Evolutionary conservation across 495 filamentous ascomycete genomes (phyloP), one percentile per base, ranked within the genome.

Genomic region (Talaromyces liani): DNA sequence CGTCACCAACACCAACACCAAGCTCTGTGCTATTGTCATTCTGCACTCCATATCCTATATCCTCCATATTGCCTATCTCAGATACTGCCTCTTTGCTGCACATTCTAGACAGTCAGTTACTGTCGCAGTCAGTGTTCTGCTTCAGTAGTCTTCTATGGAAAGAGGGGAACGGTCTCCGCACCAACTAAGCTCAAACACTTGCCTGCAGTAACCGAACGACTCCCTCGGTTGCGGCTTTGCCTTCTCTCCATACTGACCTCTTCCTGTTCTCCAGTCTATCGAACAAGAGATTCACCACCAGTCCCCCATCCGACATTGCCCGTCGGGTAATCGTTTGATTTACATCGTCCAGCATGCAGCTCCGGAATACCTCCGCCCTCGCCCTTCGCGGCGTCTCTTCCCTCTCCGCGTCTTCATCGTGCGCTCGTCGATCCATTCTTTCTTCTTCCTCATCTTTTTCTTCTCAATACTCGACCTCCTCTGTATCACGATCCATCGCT

Each of bases 311-410:
- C 53, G 53, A 27, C 10, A 56, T 29, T 27, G 53, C 53, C 53
- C 53, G 53, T 29, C 53, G 53, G 53, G n/a, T 49, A 49, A 49
- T 18, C 45, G 45, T 49, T 49, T 49, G n/a, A 49, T 20, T 20
- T 49, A 1, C 10, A 2, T 49, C 45, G 16, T 49, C 53, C 53
- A 56, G 10, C 4, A 56, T 56, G 53, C 53, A 56, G 53, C 53
- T 56, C 29, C 53, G 53, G 53, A 56, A 56, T n/a, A 27, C 53
- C 27, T 56, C 53, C 53, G 53, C 27, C 53, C n/a, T 56, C 20
- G 53, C 53, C 53, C 56, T 36, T 18, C 56, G 31, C 27, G 56
- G 56, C 18, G 56, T 58, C n/a, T 16, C 27, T 24, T 25, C 18
- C 7, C 27, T 36, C 7, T 34, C 56, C 7, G 27, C 18, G 29